Base-by-base conservation (phyloP, 140 eudicot species). In the Ambrosia hybrid region DNA sequence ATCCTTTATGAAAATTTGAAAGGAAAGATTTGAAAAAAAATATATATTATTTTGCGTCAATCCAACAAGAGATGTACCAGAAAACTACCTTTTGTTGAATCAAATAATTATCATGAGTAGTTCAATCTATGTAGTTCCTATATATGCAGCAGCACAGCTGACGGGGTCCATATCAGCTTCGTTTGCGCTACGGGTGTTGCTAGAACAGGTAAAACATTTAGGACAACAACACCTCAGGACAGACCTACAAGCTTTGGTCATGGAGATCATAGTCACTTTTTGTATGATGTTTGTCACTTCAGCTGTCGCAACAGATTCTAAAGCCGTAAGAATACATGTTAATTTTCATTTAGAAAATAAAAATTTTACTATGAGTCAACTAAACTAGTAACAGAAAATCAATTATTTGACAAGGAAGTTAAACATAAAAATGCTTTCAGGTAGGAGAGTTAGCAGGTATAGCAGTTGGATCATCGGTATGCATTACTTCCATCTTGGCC, bases 381-480 rank as follows among this genome's bases (percentile, higher is more conserved):
- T n/a, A n/a, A n/a, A 65, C 30, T 15, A 13, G 9, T 45, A 37
- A 67, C 17, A 9, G 4, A 16, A 51, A 10, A 59, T 57, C 10
- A 16, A 3, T 1, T 21, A 34, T 34, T 1, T 12, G n/a, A n/a
- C n/a, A n/a, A n/a, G n/a, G n/a, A n/a, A n/a, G n/a, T n/a, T 8
- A 8, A n/a, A 12, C 37, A 9, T 14, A 14, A 1, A 13, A 45
- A 2, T 67, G 4, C 51, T 64, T 46, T 11, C 38, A 91, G 95
- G 78, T 89, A 37, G 98, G 96, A 64, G 89, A 92, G 72, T 78
- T 92, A 7, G 98, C 95, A 51, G 98, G 98, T 13, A 46, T 92
- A 3, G 96, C 96, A 55, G 96, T 92, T 4, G 98, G 98, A 48
- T 87, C 96, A 12, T 82, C 98, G 41, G 96, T 92, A 12, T 92